phyloP scores from a whole-genome alignment of 495 filamentous ascomycete species.

The Tirmania nivea region DNA sequence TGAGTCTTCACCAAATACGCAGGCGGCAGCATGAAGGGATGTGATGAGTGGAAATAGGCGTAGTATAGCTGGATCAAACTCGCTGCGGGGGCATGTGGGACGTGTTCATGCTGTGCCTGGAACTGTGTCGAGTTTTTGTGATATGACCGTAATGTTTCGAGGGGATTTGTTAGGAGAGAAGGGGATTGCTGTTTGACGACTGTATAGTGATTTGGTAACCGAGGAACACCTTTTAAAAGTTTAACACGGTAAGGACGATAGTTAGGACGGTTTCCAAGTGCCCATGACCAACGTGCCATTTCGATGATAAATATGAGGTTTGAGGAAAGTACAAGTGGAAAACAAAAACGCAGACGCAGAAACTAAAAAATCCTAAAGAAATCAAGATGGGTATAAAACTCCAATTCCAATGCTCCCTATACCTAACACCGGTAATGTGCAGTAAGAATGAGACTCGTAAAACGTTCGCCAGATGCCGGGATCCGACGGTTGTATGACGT shows the following conservation, averaged over 20 bases:
- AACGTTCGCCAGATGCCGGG: too few species aligned
- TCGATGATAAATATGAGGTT: constrained; percentile 9
- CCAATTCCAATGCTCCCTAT: too few species aligned
- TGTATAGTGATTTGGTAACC: not conserved
- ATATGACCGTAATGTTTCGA: constrained; percentile 11
- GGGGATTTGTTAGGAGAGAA: constrained; percentile 6
- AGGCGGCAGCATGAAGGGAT: constrained; percentile 40
- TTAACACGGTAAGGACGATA: constrained; percentile 5
- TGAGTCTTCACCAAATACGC: constrained; percentile 10
- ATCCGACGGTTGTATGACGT: too few species aligned
- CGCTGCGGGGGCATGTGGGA: constrained; percentile 16
- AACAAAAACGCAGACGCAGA: not conserved
- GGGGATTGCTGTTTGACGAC: constrained; percentile 5
- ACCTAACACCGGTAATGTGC: too few species aligned
- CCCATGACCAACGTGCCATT: constrained; percentile 4
- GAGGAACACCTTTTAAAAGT: constrained; percentile 5
- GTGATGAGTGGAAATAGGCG: constrained; percentile 42
- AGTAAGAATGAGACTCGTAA: too few species aligned
- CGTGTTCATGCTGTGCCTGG: constrained; percentile 10
- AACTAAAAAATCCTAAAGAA: constrained; percentile 5
- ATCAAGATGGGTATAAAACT: not conserved
- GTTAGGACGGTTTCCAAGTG: constrained; percentile 12
- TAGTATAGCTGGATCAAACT: constrained; percentile 32
- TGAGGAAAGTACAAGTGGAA: constrained; percentile 4
- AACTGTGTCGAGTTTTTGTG: constrained; percentile 10